phyloP scores from a whole-genome alignment of 2,329 filamentous ascomycete species.

The Colletotrichum caudatum region DNA sequence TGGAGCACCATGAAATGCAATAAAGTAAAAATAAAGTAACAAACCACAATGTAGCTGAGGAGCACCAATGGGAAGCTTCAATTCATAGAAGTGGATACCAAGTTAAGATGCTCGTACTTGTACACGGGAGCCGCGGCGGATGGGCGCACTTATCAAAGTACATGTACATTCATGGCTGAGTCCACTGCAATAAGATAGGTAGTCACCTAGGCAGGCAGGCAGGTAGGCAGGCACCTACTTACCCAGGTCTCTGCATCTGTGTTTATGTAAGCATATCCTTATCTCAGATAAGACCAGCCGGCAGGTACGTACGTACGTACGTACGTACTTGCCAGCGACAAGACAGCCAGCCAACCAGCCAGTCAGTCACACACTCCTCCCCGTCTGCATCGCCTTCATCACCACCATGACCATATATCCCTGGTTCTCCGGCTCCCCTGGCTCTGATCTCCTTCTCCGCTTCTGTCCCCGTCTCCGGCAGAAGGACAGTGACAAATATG shows the following conservation, averaged over 20 bases:
- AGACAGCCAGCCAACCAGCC: too few species aligned
- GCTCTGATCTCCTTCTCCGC: background rate
- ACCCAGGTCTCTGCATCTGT: background rate
- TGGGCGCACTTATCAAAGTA: rapidly evolving
- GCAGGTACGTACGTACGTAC: slow-evolving; percentile 11
- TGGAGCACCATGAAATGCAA: background rate
- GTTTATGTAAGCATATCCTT: background rate
- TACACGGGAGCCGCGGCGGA: rapidly evolving
- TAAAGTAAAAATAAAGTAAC: too few species aligned
- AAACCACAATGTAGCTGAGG: slow-evolving; percentile 1
- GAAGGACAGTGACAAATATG: background rate
- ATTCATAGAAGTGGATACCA: background rate
- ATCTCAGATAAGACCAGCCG: slow-evolving; percentile 1
- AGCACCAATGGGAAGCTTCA: slow-evolving; percentile 33
- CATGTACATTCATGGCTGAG: background rate
- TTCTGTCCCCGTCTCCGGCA: background rate
- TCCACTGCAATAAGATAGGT: background rate
- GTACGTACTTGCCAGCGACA: background rate
- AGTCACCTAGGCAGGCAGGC: background rate
- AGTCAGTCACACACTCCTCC: slow-evolving; percentile 7
- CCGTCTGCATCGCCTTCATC: slow-evolving; percentile 13
- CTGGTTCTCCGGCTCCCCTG: background rate
- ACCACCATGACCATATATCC: slow-evolving; percentile 1
- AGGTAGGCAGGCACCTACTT: background rate
- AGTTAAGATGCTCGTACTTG: background rate